Base-by-base conservation (phyloP, 2,329 filamentous ascomycete genomes). In the Fusarium musae region DNA sequence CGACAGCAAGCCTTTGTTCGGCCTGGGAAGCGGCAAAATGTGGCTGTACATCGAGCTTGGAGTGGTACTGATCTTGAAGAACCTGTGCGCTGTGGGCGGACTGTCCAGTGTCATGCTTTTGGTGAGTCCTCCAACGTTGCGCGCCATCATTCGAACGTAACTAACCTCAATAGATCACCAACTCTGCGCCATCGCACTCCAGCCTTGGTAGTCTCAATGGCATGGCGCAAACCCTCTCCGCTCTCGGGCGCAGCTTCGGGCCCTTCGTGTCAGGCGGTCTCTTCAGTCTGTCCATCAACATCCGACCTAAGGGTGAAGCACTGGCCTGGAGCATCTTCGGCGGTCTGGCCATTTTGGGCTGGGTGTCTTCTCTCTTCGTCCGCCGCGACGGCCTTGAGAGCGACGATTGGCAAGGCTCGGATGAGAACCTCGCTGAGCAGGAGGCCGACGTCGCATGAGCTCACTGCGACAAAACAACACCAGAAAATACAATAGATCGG, bases 181-280 rank as follows among this genome's bases (percentile, higher is more conserved):
- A 99, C 78, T 97, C 93, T 2, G 94, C 95, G 0, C 93, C 95
- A 0, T 94, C 95, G 12, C 90, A 96, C 80, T 91, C 93, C 9
- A 95, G 93, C 1, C 88, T 99, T 0, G 96, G 96, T 6, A 95
- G 94, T 0, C 87, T 99, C 32, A 98, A 99, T 78, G 96, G 96
- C 15, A 88, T 98, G 37, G 96, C 96, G 0, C 96, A 99, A 82
- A 97, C 95, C 0, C 89, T 99, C 1, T 97, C 94, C 0, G 96
- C 96, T 0, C 94, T 93, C 0, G 96, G 96, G 13, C 91, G 96
- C 67, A 95, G 95, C 47, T 89, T 94, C 1, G 96, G 96, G 0
- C 96, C 96, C 0, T 95, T 98, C 74, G 85, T 97, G 1, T 96
- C 95, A 0, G 96, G 96, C 1, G 91, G 91, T 1, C 85, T 99